Percentiles rank a stretch among this genome's conserved stretches.
These are phyloP conservation scores for Furcasterigmium sp. DNA, from an alignment of 2,329 filamentous ascomycete genomes.

Conservation along the genomic window DNA sequence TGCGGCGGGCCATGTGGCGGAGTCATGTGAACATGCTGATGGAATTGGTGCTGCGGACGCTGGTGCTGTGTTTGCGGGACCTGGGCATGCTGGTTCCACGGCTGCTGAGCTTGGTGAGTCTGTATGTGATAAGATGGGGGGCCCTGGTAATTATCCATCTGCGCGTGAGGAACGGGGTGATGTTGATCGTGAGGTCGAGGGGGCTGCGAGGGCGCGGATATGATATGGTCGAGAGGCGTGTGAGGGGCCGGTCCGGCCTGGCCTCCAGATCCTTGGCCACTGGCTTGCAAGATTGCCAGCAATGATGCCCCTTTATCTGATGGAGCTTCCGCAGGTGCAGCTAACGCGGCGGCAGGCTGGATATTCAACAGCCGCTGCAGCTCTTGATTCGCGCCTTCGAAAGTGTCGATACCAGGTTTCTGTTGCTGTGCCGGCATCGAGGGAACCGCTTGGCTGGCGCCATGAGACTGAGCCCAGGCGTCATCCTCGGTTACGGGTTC, in stretches of 20 bases:
- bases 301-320: conserved; percentile 45
- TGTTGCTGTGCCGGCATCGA: conserved; percentile 20
- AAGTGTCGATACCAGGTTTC: conserved; percentile 35
- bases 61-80: not conserved
- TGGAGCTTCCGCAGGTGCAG: conserved; percentile 5
- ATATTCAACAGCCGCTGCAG: conserved; percentile 51
- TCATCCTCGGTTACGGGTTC: conserved; percentile 62
- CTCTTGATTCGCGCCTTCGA: conserved; percentile 46
- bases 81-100: conserved; percentile 4
- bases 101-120: conserved; percentile 6
- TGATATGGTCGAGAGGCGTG: conserved; percentile 50
- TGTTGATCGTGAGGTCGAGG: conserved; percentile 51
- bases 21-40: conserved; percentile 1
- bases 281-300: conserved; percentile 46
- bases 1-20: conserved; percentile 4
- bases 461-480: conserved; percentile 27
- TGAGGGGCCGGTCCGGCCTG: conserved; percentile 29
- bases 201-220: conserved; percentile 44
- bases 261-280: conserved; percentile 16
- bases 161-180: conserved; percentile 7
- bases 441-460: conserved; percentile 17
- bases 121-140: conserved; percentile 23
- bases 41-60: conserved; percentile 1
- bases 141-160: conserved; percentile 15
- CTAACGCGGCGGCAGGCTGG: conserved; percentile 35